These are phyloP conservation scores for Medicago lupulina DNA, from an alignment of 306 rosid genomes.

Conservation along the genomic window DNA sequence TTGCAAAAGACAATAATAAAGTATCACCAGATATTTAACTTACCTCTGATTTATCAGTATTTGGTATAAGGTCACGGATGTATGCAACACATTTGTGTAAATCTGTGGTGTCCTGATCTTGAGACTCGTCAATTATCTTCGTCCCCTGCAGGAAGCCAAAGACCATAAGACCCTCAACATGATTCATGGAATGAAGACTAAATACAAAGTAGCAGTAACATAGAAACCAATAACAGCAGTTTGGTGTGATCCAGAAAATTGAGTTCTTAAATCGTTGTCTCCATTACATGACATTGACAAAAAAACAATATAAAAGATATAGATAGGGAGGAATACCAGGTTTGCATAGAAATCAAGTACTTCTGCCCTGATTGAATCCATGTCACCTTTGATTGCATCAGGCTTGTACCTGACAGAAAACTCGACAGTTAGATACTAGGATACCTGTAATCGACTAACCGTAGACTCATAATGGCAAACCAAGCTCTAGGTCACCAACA, in stretches of 20 bases:
- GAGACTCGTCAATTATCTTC: constrained; percentile 71
- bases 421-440: constrained; percentile 31
- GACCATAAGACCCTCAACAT: constrained; percentile 43
- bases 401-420: constrained; percentile 76
- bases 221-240: constrained; percentile 1
- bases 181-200: constrained; percentile 31
- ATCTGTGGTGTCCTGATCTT: constrained; percentile 96
- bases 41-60: constrained; percentile 63
- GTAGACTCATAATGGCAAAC: constrained; percentile 24
- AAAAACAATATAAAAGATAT: background rate
- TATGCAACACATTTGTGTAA: constrained; percentile 83
- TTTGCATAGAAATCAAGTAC: constrained; percentile 73
- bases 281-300: constrained; percentile 17
- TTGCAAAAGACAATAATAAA: constrained; percentile 22
- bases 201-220: constrained; percentile 23
- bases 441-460: constrained; percentile 19
- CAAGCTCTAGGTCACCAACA: constrained; percentile 19
- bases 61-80: constrained; percentile 55
- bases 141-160: constrained; percentile 73
- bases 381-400: constrained; percentile 87
- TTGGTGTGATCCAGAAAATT: constrained; percentile 34
- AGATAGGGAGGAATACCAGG: constrained; percentile 51
- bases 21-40: constrained; percentile 44
- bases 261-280: constrained; percentile 27
- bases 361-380: constrained; percentile 87